Conservation (phyloP, 768 basidiomycete species). For the Jaapia argillacea region DNA sequence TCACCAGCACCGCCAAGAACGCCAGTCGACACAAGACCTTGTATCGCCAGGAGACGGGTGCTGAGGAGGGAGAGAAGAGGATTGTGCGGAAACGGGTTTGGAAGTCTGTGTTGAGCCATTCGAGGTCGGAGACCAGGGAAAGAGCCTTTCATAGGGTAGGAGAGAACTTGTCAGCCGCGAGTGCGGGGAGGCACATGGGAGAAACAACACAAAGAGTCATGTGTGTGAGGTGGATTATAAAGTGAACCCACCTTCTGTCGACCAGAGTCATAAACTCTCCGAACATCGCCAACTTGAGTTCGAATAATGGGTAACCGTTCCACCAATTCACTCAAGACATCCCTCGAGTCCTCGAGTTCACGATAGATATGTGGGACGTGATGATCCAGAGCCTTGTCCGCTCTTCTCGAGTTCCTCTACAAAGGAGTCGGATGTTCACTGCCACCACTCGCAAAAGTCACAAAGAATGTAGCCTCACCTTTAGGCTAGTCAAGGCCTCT, state of each 20-base stretch:
- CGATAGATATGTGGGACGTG: conserved; percentile 55
- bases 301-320: conserved; percentile 52
- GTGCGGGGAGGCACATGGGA: too few relatives aligned
- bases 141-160: conserved; percentile 50
- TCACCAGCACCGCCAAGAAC: conserved; percentile 27
- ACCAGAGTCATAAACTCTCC: conserved; percentile 62
- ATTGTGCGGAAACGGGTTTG: conserved; percentile 66
- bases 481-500: conserved; percentile 50
- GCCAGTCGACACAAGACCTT: conserved; percentile 26
- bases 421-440: not conserved
- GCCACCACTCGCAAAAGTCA: not conserved
- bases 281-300: conserved; percentile 50
- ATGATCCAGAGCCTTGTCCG: conserved; percentile 43
- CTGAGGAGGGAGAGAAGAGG: conserved; percentile 63
- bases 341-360: conserved; percentile 52
- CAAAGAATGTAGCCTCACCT: conserved; percentile 29
- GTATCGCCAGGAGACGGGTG: conserved; percentile 68
- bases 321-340: conserved; percentile 46
- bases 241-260: conserved; percentile 47
- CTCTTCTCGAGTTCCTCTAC: conserved; percentile 49
- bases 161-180: too few relatives aligned
- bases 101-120: conserved; percentile 73
- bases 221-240: not conserved
- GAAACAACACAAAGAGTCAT: not conserved
- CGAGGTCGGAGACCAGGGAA: conserved; percentile 49